phyloP scores from a whole-genome alignment of 2,329 filamentous ascomycete species.

The Allantophomopsis lycopodina region DNA sequence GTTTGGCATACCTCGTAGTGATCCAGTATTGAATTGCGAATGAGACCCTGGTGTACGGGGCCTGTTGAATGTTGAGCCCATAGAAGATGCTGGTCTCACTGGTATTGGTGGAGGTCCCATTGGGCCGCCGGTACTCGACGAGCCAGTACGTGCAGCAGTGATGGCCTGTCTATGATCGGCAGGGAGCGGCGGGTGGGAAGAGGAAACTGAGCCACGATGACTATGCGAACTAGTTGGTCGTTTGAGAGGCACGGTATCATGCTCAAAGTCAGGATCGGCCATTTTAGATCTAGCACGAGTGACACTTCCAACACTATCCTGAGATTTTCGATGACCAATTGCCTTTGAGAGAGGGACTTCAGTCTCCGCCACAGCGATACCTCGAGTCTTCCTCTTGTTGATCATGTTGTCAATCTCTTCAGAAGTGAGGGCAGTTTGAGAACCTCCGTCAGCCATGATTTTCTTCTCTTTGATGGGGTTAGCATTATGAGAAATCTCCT shows the following conservation, averaged over 20 bases:
- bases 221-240: constrained; percentile 67
- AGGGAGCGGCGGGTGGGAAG: constrained; percentile 58
- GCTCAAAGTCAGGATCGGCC: constrained; percentile 18
- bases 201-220: constrained; percentile 32
- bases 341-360: constrained; percentile 17
- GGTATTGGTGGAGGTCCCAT: constrained; percentile 85
- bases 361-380: constrained; percentile 10
- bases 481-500: constrained; percentile 47
- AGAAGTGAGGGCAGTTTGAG: constrained; percentile 75
- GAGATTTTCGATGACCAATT: constrained; percentile 30
- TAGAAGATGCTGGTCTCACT: constrained; percentile 31
- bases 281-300: constrained; percentile 23
- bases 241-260: constrained; percentile 22
- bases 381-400: constrained; percentile 35
- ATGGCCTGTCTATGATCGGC: constrained; percentile 74
- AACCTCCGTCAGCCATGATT: constrained; percentile 52
- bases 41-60: constrained; percentile 47
- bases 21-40: constrained; percentile 26
- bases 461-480: constrained; percentile 24
- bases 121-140: constrained; percentile 23
- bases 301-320: constrained; percentile 33
- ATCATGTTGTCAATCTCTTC: constrained; percentile 69
- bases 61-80: constrained; percentile 17
- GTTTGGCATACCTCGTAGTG: constrained; percentile 34
- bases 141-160: constrained; percentile 56